Evolutionary conservation across 257 asterid genomes (phyloP).

Genomic region (Solanum medicagineum): DNA sequence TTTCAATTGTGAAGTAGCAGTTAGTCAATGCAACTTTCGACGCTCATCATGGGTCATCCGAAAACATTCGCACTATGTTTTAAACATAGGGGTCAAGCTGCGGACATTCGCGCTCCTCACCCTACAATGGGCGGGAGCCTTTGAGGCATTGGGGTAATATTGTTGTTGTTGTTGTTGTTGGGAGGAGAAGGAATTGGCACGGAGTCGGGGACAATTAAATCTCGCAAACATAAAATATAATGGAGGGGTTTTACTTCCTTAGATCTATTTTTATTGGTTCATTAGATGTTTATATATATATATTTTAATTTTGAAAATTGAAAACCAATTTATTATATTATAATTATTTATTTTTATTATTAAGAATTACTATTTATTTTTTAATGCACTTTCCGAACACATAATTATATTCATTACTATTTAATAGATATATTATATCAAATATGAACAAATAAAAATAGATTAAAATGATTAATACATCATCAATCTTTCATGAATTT

Average conservation of each 20-base stretch:
- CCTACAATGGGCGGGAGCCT: too few relatives aligned
- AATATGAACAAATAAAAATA: not conserved
- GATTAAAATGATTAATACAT: not conserved
- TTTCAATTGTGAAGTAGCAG: too few relatives aligned
- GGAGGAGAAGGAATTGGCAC: not conserved
- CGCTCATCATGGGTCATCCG: too few relatives aligned
- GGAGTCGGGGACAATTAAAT: not conserved
- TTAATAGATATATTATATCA: not conserved
- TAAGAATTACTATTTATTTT: not conserved
- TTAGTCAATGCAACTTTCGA: too few relatives aligned
- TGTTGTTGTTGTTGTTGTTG: too few relatives aligned
- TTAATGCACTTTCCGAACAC: not conserved
- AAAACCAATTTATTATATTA: not conserved
- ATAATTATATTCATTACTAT: not conserved
- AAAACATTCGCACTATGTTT: too few relatives aligned
- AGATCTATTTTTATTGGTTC: not conserved
- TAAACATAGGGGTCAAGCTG: too few relatives aligned
- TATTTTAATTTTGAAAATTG: not conserved
- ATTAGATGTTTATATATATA: not conserved
- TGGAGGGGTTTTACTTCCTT: not conserved
- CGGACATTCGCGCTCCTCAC: too few relatives aligned
- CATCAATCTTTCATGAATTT: not conserved
- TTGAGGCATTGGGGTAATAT: too few relatives aligned
- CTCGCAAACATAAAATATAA: not conserved
- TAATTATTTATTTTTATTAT: not conserved